Evolutionary conservation across 2,329 filamentous ascomycete genomes (phyloP).

Genomic region (Niveomyces coronatus): DNA sequence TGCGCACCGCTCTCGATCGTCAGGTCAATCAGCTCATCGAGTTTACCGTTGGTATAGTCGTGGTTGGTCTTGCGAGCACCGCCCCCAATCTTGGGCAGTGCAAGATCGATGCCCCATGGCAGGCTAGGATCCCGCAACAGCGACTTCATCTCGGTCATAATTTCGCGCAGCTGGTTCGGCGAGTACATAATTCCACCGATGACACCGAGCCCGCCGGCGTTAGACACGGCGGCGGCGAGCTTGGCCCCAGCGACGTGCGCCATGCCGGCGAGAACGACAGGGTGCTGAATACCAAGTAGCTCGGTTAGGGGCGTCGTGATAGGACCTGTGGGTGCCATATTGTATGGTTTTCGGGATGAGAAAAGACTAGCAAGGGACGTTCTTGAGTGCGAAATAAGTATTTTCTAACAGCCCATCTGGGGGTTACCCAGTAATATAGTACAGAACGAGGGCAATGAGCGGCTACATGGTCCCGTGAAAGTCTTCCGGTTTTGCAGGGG

Average conservation of each 20-base stretch:
- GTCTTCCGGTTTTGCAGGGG: too few relatives aligned
- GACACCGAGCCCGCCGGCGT: conserved; percentile 75
- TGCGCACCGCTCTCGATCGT: conserved; percentile 74
- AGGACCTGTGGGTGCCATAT: conserved; percentile 28
- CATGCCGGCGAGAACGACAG: conserved; percentile 90
- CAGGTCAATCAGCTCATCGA: conserved; percentile 81
- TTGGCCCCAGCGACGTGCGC: conserved; percentile 69
- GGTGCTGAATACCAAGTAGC: conserved; percentile 76
- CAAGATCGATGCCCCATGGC: conserved; percentile 86
- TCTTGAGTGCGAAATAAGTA: neutral
- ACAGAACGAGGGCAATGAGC: too few relatives aligned
- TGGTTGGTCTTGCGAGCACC: conserved; percentile 83
- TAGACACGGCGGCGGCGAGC: conserved; percentile 78
- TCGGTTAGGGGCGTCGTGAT: conserved; percentile 69
- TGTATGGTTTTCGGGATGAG: neutral
- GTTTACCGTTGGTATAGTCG: conserved; percentile 84
- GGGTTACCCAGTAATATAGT: too few relatives aligned
- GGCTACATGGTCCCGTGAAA: too few relatives aligned
- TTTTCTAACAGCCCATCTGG: too few relatives aligned
- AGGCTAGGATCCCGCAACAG: conserved; percentile 55
- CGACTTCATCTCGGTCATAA: conserved; percentile 78
- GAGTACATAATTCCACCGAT: conserved; percentile 64
- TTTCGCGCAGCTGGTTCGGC: conserved; percentile 62
- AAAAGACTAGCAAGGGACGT: neutral
- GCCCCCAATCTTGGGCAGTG: conserved; percentile 80